Percentiles rank a stretch among this genome's conserved stretches.
Conservation (phyloP, 306 rosid species). For the Ceratonia siliqua region DNA sequence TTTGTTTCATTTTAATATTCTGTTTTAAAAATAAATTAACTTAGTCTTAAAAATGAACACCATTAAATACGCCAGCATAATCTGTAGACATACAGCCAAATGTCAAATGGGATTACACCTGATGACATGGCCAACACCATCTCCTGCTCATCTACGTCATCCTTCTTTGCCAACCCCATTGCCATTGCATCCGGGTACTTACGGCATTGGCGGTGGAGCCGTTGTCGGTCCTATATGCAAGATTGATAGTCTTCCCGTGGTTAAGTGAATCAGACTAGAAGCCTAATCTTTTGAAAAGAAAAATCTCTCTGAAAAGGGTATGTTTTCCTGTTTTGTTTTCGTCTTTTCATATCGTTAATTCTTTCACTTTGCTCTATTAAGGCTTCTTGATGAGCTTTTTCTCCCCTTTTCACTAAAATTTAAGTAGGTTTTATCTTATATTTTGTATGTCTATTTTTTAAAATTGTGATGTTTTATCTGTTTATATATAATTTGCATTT, state of each 20-base stretch:
- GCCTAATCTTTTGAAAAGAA: slow-evolving; percentile 28
- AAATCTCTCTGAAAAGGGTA: slow-evolving; percentile 49
- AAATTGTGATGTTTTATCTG: neutral
- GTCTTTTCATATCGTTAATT: neutral
- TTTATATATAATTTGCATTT: neutral
- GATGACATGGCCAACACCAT: too few species aligned
- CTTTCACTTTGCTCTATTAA: neutral
- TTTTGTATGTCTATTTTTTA: neutral
- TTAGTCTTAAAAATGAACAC: too few species aligned
- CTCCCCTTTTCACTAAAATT: neutral
- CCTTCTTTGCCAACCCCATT: slow-evolving; percentile 13
- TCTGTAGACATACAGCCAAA: too few species aligned
- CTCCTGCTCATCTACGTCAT: neutral
- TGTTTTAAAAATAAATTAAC: too few species aligned
- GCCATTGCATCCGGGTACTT: slow-evolving; percentile 7
- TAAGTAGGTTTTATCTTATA: neutral
- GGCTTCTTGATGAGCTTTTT: neutral
- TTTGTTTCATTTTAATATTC: too few species aligned
- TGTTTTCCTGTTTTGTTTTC: neutral
- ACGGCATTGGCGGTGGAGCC: neutral
- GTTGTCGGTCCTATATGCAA: neutral
- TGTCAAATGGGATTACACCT: too few species aligned
- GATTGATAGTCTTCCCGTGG: slow-evolving; percentile 3
- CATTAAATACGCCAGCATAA: too few species aligned
- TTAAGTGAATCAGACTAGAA: slow-evolving; percentile 60